Evolutionary conservation across 2,329 filamentous ascomycete genomes (phyloP), one percentile per base, ranked within the genome.

Genomic region (Cercospora beticola): DNA sequence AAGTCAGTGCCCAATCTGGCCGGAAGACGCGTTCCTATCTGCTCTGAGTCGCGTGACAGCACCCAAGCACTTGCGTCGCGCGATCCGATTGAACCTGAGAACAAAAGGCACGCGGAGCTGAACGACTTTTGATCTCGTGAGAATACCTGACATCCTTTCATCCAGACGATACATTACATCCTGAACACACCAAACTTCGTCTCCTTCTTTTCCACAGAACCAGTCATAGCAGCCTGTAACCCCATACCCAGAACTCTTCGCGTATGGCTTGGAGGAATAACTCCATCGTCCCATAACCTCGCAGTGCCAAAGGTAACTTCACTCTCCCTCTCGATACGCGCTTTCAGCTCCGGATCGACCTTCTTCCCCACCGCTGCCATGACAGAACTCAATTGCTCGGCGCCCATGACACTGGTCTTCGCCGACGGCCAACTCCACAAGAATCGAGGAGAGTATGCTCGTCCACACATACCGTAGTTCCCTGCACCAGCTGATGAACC

Each of bases 361-460:
- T 88, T 88, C 81, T 92, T 91, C 8, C 94, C 94, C 0, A 99
- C 94, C 1, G 94, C 92, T 81, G 93, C 92, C 95, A 99, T 98
- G 70, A 99, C 95, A 4, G 90, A 88, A 7, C 90, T 90, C 40
- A 99, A 85, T 83, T 98, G 94, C 81, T 97, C 94, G 49, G 91
- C 87, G 21, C 95, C 95, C 95, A 99, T 99, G 74, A 99, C 94
- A 33, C 92, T 92, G 62, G 97, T 93, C 77, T 92, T 91, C n/a
- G 95, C 93, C 75, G 97, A 97, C 49, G 95, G 95, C 95, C 95
- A 99, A 86, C 94, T 96, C 89, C 93, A 97, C 69, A 98, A 81
- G 80, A 98, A 93, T 12, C 93, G 86, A 0, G 94, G 94, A n/a
- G 88, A 88, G 81, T 97, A 99, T 1, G 95, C 94, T 62, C 95